Evolutionary conservation across 768 basidiomycete genomes (phyloP).

Genomic region (Tephrocybe rancida): DNA sequence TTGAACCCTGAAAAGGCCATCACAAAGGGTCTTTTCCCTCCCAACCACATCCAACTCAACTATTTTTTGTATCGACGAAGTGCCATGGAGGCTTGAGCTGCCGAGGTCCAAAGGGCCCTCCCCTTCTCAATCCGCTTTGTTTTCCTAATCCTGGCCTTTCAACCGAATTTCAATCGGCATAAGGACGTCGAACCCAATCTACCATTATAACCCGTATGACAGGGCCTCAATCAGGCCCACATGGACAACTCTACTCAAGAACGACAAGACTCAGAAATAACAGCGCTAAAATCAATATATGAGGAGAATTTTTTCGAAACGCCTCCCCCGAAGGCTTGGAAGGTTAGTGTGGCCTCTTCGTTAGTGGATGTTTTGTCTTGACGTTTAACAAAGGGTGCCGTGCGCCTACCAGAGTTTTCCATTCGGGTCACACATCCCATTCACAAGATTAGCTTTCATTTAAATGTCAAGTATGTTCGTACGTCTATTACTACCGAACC

Average conservation of each 20-base stretch:
- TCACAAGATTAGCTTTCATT: conserved; percentile 61
- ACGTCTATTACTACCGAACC: neutral
- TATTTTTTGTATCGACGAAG: conserved; percentile 19
- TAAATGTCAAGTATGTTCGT: conserved; percentile 66
- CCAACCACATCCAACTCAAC: conserved; percentile 7
- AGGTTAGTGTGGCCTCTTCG: conserved; percentile 44
- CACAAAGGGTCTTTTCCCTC: conserved; percentile 1
- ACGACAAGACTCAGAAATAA: conserved; percentile 68
- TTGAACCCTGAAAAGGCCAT: conserved; percentile 5
- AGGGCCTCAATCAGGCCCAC: conserved; percentile 25
- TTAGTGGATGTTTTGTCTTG: conserved; percentile 3
- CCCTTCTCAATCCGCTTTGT: conserved; percentile 56
- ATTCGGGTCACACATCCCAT: conserved; percentile 73
- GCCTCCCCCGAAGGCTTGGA: conserved; percentile 83
- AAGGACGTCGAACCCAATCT: conserved; percentile 23
- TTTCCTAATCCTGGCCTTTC: conserved; percentile 20
- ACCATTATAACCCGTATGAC: conserved; percentile 19
- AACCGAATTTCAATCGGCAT: conserved; percentile 18
- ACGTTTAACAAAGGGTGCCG: conserved; percentile 52
- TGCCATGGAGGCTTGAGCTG: conserved; percentile 75
- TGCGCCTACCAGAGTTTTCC: conserved; percentile 73
- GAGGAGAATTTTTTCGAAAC: conserved; percentile 74
- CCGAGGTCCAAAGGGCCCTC: conserved; percentile 71
- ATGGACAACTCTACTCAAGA: conserved; percentile 76
- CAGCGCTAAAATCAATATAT: conserved; percentile 80